Base-by-base conservation (phyloP, 164 flowering plant genomes). In the Santalum album region DNA sequence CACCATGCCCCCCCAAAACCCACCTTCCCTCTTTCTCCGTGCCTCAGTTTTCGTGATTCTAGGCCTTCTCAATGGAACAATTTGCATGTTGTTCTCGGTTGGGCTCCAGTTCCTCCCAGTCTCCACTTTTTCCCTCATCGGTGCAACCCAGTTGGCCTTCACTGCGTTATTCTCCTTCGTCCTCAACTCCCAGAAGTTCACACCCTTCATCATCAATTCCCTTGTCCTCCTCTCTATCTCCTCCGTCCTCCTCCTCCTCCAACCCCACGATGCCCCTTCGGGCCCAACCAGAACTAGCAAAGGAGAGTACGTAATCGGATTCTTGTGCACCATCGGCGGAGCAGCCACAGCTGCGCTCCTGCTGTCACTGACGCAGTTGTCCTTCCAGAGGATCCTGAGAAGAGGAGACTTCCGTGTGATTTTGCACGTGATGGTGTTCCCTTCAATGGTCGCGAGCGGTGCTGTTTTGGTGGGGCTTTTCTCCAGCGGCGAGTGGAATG, bases 131-230 rank as follows among this genome's bases (percentile, higher is more conserved):
- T 56, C 82, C 12, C 66, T 75, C 34, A 60, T 79, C 43, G 62
- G 63, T 22, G 76, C 82, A 16, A 57, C 70, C 15, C 78, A 77
- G 27, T 26, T 79, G 47, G 73, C 66, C 17, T 79, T 74, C 70
- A 79, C 54, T 54, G 73, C 74, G 2, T 2, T 75, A 22, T 69
- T 73, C 51, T 68, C 80, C 11, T 63, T 49, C 59, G 55, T 73
- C 51, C 54, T 75, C 25, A 75, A 73, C 43, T 39, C 55, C 14
- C 72, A 75, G 26, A 75, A 65, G 57, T 51, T 77, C 70, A 72
- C 77, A 4, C 65, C 72, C 40, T 56, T 21, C 15, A 69, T 71
- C 11, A 1, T 73, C 9, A 75, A 78, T 49, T 77, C 82, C 3
- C 10, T 73, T 0, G 65, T 73, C 20, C 60, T 78, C 23, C 65